Base-by-base conservation (phyloP, 2,329 filamentous ascomycete species). In the Tolypocladium tundrense region DNA sequence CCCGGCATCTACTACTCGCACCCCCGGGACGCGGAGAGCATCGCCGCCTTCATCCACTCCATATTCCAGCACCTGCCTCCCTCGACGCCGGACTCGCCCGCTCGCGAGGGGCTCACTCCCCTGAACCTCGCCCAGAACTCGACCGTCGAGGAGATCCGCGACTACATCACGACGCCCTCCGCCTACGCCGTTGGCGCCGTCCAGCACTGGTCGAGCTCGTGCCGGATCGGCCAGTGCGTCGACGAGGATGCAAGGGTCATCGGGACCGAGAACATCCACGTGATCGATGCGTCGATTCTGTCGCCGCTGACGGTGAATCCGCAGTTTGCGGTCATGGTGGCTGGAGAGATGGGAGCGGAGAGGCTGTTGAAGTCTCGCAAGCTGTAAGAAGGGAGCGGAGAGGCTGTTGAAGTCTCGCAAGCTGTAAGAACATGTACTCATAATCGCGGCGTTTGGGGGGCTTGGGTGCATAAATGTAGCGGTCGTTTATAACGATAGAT, bases 131-230 rank as follows among this genome's bases (percentile, higher is more conserved):
- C 75, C 0, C 73, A 70, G 13, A 73, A 74, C 53, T 70, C 77
- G 0, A 79, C 75, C 0, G 66, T 74, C n/a, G 73, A 75, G 1
- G 70, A 82, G 56, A 79, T 83, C 39, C 67, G 70, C 24, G 70
- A 67, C 8, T 83, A 81, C 65, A 77, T 82, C 61, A 81, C 75
- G 8, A 80, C 74, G 0, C 62, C 63, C 1, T 78, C 75, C 1
- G 57, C 66, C 5, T 83, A 82, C 60, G 79, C 80, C 0, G 66
- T 73, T 3, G 79, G 79, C 3, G 68, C 75, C 8, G 79, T 81
- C 11, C 77, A 81, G 60, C 80, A 83, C 62, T 83, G 78, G 78
- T 78, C 74, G 37, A 77, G 75, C 57, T 79, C 75, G 39, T 83
- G 80, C 65, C 65, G 77, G 24, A 72, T 82, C n/a, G 77, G 73